A percentile compares a stretch with the other conserved stretches of the same genome.
These are phyloP conservation scores for Sporisorium exsertum DNA, from an alignment of 1,284 basidiomycete species.

Conservation along the genomic window DNA sequence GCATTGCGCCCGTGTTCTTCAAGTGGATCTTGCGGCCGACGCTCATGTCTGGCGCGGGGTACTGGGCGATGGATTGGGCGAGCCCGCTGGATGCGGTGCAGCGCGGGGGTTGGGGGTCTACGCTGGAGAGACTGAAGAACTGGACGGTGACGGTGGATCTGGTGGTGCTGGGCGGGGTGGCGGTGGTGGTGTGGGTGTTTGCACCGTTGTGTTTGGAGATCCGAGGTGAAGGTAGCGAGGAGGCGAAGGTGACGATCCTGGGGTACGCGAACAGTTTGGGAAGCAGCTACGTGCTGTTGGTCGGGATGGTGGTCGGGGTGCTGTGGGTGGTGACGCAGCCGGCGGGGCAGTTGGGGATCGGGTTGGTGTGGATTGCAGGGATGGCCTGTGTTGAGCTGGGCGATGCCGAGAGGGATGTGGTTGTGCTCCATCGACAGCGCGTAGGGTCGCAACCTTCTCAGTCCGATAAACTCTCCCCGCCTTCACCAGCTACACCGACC, in stretches of 20 bases:
- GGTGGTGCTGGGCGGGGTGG: constrained; percentile 35
- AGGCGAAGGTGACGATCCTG: constrained; percentile 75
- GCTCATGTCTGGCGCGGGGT: constrained; percentile 56
- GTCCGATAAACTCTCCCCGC: no score
- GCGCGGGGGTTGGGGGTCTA: constrained; percentile 12
- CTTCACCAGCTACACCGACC: neutral
- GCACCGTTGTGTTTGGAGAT: constrained; percentile 64
- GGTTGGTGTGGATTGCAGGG: constrained; percentile 74
- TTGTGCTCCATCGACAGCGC: constrained; percentile 28
- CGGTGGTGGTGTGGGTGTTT: constrained; percentile 55
- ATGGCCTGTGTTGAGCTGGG: constrained; percentile 57
- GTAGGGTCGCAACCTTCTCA: no score
- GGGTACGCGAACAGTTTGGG: constrained; percentile 93
- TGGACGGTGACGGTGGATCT: constrained; percentile 47
- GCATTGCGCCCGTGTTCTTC: constrained; percentile 51
- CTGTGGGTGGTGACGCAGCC: constrained; percentile 80
- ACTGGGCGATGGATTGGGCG: constrained; percentile 62
- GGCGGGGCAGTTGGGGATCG: constrained; percentile 83
- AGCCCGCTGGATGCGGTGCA: constrained; percentile 21
- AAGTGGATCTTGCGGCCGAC: constrained; percentile 59
- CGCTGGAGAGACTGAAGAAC: constrained; percentile 47
- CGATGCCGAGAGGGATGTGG: constrained; percentile 56
- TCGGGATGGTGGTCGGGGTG: constrained; percentile 76
- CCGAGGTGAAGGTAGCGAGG: constrained; percentile 32
- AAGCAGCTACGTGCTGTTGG: constrained; percentile 85